Evolutionary conservation across 2,329 filamentous ascomycete genomes (phyloP).

Genomic region (Mollisiaceae sp.): DNA sequence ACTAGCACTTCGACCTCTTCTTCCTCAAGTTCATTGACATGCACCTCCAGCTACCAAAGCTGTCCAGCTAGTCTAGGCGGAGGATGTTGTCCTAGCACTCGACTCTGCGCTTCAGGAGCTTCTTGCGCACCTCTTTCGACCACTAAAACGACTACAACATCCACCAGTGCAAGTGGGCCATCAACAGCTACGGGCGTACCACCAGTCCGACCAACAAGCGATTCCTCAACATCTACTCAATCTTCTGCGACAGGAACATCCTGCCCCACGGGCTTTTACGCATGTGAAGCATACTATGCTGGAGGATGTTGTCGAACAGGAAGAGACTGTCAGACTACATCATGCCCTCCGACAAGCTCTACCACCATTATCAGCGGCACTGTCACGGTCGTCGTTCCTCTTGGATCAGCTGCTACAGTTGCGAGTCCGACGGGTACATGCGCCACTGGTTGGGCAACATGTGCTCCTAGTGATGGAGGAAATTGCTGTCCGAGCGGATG

Average conservation of each 20-base stretch:
- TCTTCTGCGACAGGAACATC: constrained; percentile 43
- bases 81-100: constrained; percentile 42
- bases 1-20: constrained; percentile 28
- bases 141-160: constrained; percentile 45
- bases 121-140: constrained; percentile 38
- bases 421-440: constrained; percentile 57
- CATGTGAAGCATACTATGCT: constrained; percentile 79
- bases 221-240: constrained; percentile 45
- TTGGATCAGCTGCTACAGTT: constrained; percentile 50
- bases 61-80: constrained; percentile 39
- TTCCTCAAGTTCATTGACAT: constrained; percentile 23
- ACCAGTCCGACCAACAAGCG: constrained; percentile 54
- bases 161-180: constrained; percentile 42
- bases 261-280: constrained; percentile 92
- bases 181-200: constrained; percentile 48
- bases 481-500: constrained; percentile 87
- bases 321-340: constrained; percentile 80
- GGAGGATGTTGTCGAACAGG: constrained; percentile 91
- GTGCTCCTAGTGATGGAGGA: constrained; percentile 66
- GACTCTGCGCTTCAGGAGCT: constrained; percentile 38
- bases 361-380: constrained; percentile 72
- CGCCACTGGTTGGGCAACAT: constrained; percentile 80
- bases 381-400: constrained; percentile 72
- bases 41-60: constrained; percentile 31
- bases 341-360: constrained; percentile 68